Percentiles rank a stretch among this genome's conserved stretches.
Evolutionary conservation across 2,329 filamentous ascomycete species (phyloP).

Genomic region (Penicillium rolfsii): DNA sequence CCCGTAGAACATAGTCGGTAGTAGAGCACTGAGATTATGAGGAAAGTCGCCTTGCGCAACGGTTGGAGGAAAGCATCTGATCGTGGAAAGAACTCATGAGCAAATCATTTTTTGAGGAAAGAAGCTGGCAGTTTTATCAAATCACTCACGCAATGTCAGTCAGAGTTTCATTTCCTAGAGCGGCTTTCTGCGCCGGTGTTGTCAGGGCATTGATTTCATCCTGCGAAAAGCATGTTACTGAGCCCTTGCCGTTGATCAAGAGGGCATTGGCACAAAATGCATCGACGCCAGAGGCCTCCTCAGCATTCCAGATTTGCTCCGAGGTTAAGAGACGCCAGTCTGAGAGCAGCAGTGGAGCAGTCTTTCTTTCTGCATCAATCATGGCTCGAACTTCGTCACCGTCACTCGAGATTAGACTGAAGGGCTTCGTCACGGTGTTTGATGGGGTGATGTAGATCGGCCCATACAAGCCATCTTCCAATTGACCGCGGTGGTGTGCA

Average conservation of each 20-base stretch:
- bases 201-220: slow-evolving; percentile 39
- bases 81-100: background rate
- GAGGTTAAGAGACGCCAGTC: slow-evolving; percentile 63
- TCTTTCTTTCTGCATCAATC: slow-evolving; percentile 52
- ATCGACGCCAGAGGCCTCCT: slow-evolving; percentile 40
- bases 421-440: slow-evolving; percentile 32
- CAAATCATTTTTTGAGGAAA: background rate
- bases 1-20: slow-evolving; percentile 28
- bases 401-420: slow-evolving; percentile 35
- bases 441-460: slow-evolving; percentile 54
- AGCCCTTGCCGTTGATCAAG: slow-evolving; percentile 62
- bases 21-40: slow-evolving; percentile 24
- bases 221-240: slow-evolving; percentile 30
- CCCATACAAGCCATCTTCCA: slow-evolving; percentile 64
- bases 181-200: slow-evolving; percentile 19
- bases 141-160: slow-evolving; percentile 35
- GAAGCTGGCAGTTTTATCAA: background rate
- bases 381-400: slow-evolving; percentile 48
- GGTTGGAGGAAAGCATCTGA: slow-evolving; percentile 32
- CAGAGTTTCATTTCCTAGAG: slow-evolving; percentile 28
- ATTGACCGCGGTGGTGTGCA: slow-evolving; percentile 58
- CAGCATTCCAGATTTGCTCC: slow-evolving; percentile 42
- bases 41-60: slow-evolving; percentile 25
- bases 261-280: slow-evolving; percentile 63
- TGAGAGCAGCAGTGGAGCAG: slow-evolving; percentile 56